phyloP scores from a whole-genome alignment of 768 basidiomycete genomes.

The Tricholomella constricta region DNA sequence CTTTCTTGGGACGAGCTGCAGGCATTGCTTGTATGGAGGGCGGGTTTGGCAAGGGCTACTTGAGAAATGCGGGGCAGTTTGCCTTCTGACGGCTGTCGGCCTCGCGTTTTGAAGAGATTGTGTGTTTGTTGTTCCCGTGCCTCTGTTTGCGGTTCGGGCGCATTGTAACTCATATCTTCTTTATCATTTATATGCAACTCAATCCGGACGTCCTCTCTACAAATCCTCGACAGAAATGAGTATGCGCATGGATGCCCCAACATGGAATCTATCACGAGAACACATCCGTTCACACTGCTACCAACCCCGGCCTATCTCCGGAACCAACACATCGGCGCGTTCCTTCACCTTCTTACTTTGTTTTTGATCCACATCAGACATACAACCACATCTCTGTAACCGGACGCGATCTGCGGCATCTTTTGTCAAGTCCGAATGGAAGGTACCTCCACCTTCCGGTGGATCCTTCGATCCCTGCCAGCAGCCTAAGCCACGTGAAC shows the following conservation, averaged over 20 bases:
- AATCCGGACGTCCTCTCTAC: slow-evolving; percentile 35
- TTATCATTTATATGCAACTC: slow-evolving; percentile 42
- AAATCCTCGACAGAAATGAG: slow-evolving; percentile 25
- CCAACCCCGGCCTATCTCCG: slow-evolving; percentile 45
- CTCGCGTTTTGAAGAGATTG: slow-evolving; percentile 37
- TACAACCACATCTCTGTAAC: slow-evolving; percentile 19
- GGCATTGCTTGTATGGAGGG: slow-evolving; percentile 50
- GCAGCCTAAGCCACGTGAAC: slow-evolving; percentile 28
- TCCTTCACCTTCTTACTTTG: slow-evolving; percentile 26
- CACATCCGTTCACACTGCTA: slow-evolving; percentile 32
- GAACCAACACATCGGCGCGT: slow-evolving; percentile 42
- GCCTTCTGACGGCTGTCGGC: slow-evolving; percentile 24
- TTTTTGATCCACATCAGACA: slow-evolving; percentile 40
- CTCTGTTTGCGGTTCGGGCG: slow-evolving; percentile 42
- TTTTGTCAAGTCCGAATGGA: slow-evolving; percentile 35
- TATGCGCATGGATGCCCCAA: slow-evolving; percentile 27
- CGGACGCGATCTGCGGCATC: slow-evolving; percentile 30
- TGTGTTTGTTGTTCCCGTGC: slow-evolving; percentile 46
- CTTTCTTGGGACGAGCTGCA: slow-evolving; percentile 68
- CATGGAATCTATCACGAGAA: slow-evolving; percentile 44
- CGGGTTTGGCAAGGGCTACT: slow-evolving; percentile 25
- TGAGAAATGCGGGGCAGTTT: slow-evolving; percentile 31
- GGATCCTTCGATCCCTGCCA: slow-evolving; percentile 27
- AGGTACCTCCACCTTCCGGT: slow-evolving; percentile 21
- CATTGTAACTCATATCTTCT: slow-evolving; percentile 37